Base-by-base conservation (phyloP, 1,284 basidiomycete genomes). In the Ceratobasidium theobromae region DNA sequence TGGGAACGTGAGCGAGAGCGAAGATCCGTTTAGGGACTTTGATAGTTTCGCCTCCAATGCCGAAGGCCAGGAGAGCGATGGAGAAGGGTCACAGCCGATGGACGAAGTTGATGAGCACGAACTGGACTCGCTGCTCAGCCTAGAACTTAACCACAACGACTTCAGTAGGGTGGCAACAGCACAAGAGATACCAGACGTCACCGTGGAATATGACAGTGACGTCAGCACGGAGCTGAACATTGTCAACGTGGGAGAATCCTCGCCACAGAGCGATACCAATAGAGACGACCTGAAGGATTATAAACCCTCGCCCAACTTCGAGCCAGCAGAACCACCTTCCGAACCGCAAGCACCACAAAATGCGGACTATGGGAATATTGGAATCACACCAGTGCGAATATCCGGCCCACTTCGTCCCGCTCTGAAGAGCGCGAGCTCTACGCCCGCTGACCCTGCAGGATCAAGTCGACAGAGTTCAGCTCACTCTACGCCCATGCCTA, bases 21-120 rank as follows among this genome's bases (percentile, higher is more conserved):
- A 89, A 69, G 93, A 93, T 77, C 87, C 89, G 18, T 95, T 95
- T 76, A 84, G 84, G 51, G 92, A 93, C 70, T 88, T 95, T 67
- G 93, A 95, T 73, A 93, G 91, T 71, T 74, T 93, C 23, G 12
- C 28, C 40, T 55, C 54, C 5, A 53, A 58, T 40, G 72, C 70
- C 27, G 74, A 69, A 18, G 73, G 71, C 5, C 41, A 68, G 18
- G 55, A 64, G 32, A 33, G 78, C 53, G 77, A 77, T 11, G 78
- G 77, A 41, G 81, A 78, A 18, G 58, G 58, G 35, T 79, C 79
- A 3, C 79, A 76, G 48, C 81, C 81, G 12, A 81, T 81, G 2
- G 84, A 83, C 67, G 82, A 81, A 12, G 84, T 82, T 33, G 79
- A 76, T 38, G 78, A 72, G 9, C 74, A 73, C 18, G 69, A 30